Evolutionary conservation across 2,329 filamentous ascomycete species (phyloP), one percentile per base, ranked within the genome.

Genomic region (Xylariaceae sp.): DNA sequence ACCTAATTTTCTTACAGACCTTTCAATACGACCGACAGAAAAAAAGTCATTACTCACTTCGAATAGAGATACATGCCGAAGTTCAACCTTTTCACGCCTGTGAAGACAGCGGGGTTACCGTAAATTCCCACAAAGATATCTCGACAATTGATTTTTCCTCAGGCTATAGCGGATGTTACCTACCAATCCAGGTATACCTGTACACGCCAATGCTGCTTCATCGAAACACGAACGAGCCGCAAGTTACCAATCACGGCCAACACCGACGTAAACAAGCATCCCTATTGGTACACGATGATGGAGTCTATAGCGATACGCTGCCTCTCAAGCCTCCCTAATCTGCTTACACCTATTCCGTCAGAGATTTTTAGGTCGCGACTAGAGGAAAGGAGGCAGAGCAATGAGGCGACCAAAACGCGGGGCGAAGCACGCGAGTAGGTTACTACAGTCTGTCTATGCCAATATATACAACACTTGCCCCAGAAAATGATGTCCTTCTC

Each of bases 81-180:
- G 28, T 33, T 34, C 40, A 55, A 29, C 24, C 37, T 40, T 46
- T 16, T 47, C 36, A 26, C 37, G 16, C 36, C 53, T 31, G 48
- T 28, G 36, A 52, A 31, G 43, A 43, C 19, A 28, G 40, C 23
- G 46, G 52, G 29, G 40, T n/a, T 23, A 53, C 59, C 36, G 21
- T 33, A 31, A 51, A 47, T 34, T 41, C 48, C 19, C 6, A 29
- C 29, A 34, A 21, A 23, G 23, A 44, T 21, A 24, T 45, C 45
- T 48, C 16, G 43, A 48, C 50, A 40, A 44, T 33, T 16, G 33
- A 34, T 46, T 55, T 62, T 57, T 53, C 24, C 51, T 40, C 46
- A 36, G 60, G 60, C 60, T 63, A 61, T 51, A 58, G 60, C 60
- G 60, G 60, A 61, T 63, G 60, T 56, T 24, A 61, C 60, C 51